Evolutionary conservation across 2,329 filamentous ascomycete species (phyloP).

Genomic region (Exophiala aquamarina): DNA sequence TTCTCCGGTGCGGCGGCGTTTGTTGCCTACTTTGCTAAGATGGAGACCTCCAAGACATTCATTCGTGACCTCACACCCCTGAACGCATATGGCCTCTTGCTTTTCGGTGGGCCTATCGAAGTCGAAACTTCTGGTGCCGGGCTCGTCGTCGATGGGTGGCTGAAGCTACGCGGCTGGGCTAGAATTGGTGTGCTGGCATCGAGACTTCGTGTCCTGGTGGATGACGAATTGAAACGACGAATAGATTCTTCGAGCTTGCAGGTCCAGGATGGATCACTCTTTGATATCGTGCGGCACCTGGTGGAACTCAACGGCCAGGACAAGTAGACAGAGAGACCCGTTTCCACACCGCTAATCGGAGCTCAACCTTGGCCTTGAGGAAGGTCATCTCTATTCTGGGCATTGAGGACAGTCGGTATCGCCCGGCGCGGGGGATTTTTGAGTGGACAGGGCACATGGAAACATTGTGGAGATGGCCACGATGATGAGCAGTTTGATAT

Average conservation of each 20-base stretch:
- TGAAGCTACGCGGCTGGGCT: constrained; percentile 84
- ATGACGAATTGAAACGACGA: constrained; percentile 76
- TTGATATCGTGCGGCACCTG: constrained; percentile 73
- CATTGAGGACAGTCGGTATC: too few species aligned
- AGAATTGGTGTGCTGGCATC: constrained; percentile 88
- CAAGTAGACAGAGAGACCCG: too few species aligned
- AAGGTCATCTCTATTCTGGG: too few species aligned
- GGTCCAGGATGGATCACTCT: constrained; percentile 57
- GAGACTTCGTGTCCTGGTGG: constrained; percentile 79
- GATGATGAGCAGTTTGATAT: too few species aligned
- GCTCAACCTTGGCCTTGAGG: too few species aligned
- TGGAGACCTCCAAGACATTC: constrained; percentile 89
- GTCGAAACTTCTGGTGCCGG: constrained; percentile 87
- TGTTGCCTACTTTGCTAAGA: constrained; percentile 87
- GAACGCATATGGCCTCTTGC: constrained; percentile 81
- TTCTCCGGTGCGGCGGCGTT: constrained; percentile 75
- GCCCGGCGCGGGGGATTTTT: too few species aligned
- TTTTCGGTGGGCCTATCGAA: constrained; percentile 79
- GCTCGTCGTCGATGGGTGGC: constrained; percentile 87
- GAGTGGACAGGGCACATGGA: too few species aligned
- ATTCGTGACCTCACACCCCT: constrained; percentile 90
- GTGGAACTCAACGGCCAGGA: constrained; percentile 90
- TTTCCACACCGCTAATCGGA: too few species aligned
- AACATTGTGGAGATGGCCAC: too few species aligned
- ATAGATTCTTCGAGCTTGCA: constrained; percentile 72